phyloP scores from a whole-genome alignment of 2,329 filamentous ascomycete species.

The Neurospora sp. region DNA sequence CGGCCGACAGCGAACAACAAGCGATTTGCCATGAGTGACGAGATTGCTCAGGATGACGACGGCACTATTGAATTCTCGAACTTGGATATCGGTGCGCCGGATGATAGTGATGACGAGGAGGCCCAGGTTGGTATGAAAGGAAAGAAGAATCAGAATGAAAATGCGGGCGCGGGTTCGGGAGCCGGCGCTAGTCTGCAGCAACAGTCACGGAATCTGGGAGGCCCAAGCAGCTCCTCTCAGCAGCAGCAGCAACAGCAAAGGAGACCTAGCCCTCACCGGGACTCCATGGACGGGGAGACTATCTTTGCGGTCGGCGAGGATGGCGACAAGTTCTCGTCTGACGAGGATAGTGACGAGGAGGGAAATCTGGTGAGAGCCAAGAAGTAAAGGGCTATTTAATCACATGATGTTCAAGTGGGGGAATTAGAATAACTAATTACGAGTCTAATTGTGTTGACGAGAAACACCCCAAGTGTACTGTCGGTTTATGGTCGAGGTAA shows the following conservation, averaged over 20 bases:
- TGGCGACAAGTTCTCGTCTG: conserved; percentile 71
- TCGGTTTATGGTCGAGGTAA: not conserved
- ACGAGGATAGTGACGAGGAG: conserved; percentile 51
- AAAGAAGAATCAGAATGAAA: conserved; percentile 7
- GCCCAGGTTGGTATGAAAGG: conserved; percentile 34
- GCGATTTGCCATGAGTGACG: conserved; percentile 97
- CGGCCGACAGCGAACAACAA: conserved; percentile 93
- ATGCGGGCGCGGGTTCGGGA: conserved; percentile 10
- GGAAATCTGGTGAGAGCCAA: conserved; percentile 42
- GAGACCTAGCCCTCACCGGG: conserved; percentile 32
- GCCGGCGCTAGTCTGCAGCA: conserved; percentile 6
- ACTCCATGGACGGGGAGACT: conserved; percentile 73
- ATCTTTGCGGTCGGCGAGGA: conserved; percentile 92
- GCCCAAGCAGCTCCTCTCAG: conserved; percentile 5
- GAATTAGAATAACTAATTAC: not conserved
- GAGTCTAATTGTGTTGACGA: not conserved
- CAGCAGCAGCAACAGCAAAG: conserved; percentile 12
- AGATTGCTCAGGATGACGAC: conserved; percentile 96
- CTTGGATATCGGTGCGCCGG: conserved; percentile 75
- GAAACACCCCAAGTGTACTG: not conserved
- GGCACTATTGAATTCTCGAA: conserved; percentile 91
- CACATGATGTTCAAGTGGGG: not conserved
- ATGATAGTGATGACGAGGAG: conserved; percentile 53
- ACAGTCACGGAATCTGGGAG: conserved; percentile 2
- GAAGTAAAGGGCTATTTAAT: conserved; percentile 24